Percentiles rank a stretch among this genome's conserved stretches.
phyloP scores from a whole-genome alignment of 768 basidiomycete species.

The Postia placenta region DNA sequence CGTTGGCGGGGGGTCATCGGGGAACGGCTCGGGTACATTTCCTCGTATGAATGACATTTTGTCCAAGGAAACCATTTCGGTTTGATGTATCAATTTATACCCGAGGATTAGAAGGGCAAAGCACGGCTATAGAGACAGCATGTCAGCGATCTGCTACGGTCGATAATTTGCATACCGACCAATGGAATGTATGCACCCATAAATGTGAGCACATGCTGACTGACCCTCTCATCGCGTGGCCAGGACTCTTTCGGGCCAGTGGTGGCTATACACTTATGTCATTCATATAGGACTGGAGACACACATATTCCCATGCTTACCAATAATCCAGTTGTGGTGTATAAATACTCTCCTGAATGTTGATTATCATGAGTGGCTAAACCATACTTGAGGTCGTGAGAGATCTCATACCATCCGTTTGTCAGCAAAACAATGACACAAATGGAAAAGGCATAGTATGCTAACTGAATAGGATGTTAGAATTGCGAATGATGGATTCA shows the following conservation, averaged over 20 bases:
- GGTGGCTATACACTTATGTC: too few species aligned
- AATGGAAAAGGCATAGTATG: constrained; percentile 19
- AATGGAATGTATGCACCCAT: constrained; percentile 22
- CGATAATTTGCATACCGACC: constrained; percentile 9
- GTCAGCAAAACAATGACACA: constrained; percentile 21
- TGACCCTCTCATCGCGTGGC: too few species aligned
- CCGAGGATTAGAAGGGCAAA: constrained; percentile 22
- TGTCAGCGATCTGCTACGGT: not conserved
- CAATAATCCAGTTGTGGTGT: constrained; percentile 20
- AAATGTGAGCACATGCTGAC: constrained; percentile 16
- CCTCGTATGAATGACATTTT: constrained; percentile 17
- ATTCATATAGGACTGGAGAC: too few species aligned
- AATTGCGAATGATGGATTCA: too few species aligned
- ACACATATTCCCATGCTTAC: too few species aligned
- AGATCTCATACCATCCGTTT: constrained; percentile 19
- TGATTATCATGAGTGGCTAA: not conserved
- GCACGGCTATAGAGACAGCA: constrained; percentile 14
- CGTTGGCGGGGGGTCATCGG: not conserved
- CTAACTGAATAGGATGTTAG: constrained; percentile 18
- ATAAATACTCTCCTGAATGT: constrained; percentile 21
- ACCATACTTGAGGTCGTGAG: not conserved
- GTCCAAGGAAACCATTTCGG: constrained; percentile 18
- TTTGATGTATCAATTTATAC: constrained; percentile 25
- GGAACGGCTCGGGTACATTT: constrained; percentile 1
- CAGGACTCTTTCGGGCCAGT: too few species aligned